A percentile compares a stretch with the other conserved stretches of the same genome.
These are phyloP conservation scores for Daedaleopsis sinensis DNA, from an alignment of 768 basidiomycete species.

Conservation along the genomic window DNA sequence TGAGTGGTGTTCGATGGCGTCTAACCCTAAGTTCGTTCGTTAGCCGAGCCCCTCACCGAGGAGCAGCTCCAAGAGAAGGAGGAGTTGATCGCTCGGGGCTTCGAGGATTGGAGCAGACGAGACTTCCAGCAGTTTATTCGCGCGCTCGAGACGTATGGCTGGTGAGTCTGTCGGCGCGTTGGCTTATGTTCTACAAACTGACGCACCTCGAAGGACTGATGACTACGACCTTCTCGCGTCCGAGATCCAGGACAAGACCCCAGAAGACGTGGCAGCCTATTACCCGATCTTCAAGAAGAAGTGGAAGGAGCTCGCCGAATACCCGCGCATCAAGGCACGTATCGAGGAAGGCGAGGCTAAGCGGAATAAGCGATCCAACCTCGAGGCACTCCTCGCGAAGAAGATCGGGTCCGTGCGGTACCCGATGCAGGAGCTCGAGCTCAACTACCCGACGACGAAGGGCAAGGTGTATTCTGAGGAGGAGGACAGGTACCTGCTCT, in stretches of 20 bases:
- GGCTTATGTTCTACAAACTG: neutral
- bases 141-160: conserved; percentile 79
- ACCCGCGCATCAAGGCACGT: conserved; percentile 78
- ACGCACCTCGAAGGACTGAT: conserved; percentile 53
- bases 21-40: neutral
- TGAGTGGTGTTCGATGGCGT: neutral
- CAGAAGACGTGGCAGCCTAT: conserved; percentile 78
- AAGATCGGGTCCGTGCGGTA: conserved; percentile 85
- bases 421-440: conserved; percentile 97
- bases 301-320: conserved; percentile 86
- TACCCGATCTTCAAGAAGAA: conserved; percentile 86
- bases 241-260: conserved; percentile 84
- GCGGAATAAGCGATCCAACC: conserved; percentile 82
- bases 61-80: conserved; percentile 86
- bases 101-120: conserved; percentile 88
- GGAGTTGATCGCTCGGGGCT: conserved; percentile 72
- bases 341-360: conserved; percentile 90
- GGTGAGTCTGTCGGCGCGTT: conserved; percentile 47
- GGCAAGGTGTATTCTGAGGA: conserved; percentile 97
- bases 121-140: conserved; percentile 93
- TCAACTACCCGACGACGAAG: conserved; percentile 94
- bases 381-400: conserved; percentile 73
- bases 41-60: conserved; percentile 90
- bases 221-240: conserved; percentile 69
- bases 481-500: conserved; percentile 94